Evolutionary conservation across 768 basidiomycete genomes (phyloP).

Genomic region (Phallus indusiatus): DNA sequence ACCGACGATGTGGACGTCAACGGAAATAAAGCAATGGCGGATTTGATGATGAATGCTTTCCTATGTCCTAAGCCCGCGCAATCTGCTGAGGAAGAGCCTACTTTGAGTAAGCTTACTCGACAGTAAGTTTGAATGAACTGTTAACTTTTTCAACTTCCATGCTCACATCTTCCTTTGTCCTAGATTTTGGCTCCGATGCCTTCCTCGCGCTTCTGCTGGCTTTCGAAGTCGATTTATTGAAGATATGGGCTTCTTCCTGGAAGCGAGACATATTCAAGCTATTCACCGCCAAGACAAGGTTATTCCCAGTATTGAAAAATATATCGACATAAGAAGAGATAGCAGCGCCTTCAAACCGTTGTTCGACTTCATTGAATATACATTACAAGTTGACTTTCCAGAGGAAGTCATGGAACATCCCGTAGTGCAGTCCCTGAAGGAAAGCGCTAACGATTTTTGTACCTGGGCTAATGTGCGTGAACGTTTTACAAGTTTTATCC

Average conservation of each 20-base stretch:
- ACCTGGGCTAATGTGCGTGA: conserved; percentile 35
- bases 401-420: conserved; percentile 47
- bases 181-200: conserved; percentile 31
- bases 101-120: conserved; percentile 22
- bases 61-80: conserved; percentile 16
- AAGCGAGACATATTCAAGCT: conserved; percentile 34
- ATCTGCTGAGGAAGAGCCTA: conserved; percentile 20
- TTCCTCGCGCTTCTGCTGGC: conserved; percentile 28
- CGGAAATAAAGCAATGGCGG: conserved; percentile 14
- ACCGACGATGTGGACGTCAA: conserved; percentile 7
- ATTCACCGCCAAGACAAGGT: conserved; percentile 29
- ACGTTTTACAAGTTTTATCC: background rate
- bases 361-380: conserved; percentile 47
- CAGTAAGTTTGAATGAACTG: conserved; percentile 20
- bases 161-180: background rate
- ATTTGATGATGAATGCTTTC: conserved; percentile 22
- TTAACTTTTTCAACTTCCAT: background rate
- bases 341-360: conserved; percentile 45
- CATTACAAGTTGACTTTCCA: conserved; percentile 39
- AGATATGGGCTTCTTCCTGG: conserved; percentile 32
- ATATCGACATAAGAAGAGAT: conserved; percentile 42
- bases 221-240: conserved; percentile 31
- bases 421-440: conserved; percentile 33
- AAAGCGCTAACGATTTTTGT: conserved; percentile 42
- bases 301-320: conserved; percentile 41